phyloP scores from a whole-genome alignment of 768 basidiomycete species.

The Punctularia strigosozonata region DNA sequence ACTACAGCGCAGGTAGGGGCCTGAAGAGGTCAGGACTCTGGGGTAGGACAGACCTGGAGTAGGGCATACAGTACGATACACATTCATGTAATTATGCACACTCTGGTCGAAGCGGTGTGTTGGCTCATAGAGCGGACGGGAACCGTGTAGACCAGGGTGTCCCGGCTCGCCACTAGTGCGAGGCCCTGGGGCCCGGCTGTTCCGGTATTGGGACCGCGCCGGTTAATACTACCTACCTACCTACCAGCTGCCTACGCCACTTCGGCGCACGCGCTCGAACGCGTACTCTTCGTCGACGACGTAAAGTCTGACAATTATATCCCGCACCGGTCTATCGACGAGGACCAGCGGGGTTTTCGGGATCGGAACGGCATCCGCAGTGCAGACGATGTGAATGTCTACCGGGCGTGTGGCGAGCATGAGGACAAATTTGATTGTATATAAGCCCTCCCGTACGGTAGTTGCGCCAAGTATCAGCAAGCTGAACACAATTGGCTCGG shows the following conservation, averaged over 20 bases:
- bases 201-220: no score
- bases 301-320: conserved; percentile 6
- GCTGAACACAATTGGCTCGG: not conserved
- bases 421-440: conserved; percentile 7
- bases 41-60: no score
- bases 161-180: no score
- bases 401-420: conserved; percentile 9
- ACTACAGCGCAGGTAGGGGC: no score
- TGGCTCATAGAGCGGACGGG: no score
- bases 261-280: conserved; percentile 5
- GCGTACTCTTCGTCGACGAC: conserved; percentile 4
- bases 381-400: conserved; percentile 10
- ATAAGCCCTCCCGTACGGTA: not conserved
- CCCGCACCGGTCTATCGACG: conserved; percentile 4
- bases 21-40: no score
- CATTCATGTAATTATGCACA: no score
- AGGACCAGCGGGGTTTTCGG: conserved; percentile 7
- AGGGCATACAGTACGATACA: no score
- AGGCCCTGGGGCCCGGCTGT: no score
- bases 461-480: not conserved
- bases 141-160: no score
- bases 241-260: conserved; percentile 8
- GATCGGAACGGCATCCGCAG: conserved; percentile 6
- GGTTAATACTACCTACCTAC: no score
- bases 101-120: no score